Evolutionary conservation across 2,329 filamentous ascomycete genomes (phyloP).

Genomic region (Colletotrichum horii): DNA sequence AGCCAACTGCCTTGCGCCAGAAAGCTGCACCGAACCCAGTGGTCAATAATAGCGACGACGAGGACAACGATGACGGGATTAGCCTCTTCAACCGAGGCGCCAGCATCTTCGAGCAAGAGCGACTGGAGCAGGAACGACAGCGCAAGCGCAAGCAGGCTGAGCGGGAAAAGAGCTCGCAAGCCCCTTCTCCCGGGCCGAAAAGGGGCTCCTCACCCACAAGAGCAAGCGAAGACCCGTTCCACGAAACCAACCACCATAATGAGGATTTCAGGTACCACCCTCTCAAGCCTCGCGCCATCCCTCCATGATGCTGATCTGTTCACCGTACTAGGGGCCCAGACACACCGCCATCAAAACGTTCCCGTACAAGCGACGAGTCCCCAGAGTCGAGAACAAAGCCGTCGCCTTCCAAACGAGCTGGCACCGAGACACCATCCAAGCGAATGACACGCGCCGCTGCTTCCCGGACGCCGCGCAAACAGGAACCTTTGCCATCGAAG

Average conservation of each 20-base stretch:
- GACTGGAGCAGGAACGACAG: constrained; percentile 37
- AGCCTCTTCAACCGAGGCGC: constrained; percentile 56
- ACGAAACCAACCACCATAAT: constrained; percentile 27
- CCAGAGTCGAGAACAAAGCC: constrained; percentile 6
- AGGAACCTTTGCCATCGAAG: not conserved
- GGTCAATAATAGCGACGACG: constrained; percentile 20
- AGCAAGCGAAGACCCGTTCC: constrained; percentile 5
- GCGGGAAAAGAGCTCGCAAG: constrained; percentile 11
- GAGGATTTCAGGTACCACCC: not conserved
- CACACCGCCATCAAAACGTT: constrained; percentile 44
- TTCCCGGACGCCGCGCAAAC: constrained; percentile 18
- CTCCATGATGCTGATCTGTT: constrained; percentile 18
- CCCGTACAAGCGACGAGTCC: constrained; percentile 24
- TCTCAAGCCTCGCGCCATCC: not conserved
- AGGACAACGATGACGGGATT: constrained; percentile 43
- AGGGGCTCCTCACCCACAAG: not conserved
- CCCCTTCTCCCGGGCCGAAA: not conserved
- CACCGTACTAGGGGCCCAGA: constrained; percentile 29
- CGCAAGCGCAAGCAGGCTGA: constrained; percentile 21
- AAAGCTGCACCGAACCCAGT: constrained; percentile 31
- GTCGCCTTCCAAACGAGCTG: not conserved
- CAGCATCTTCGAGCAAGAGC: constrained; percentile 51
- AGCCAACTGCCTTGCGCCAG: constrained; percentile 49
- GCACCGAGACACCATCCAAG: constrained; percentile 13
- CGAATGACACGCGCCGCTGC: constrained; percentile 3